Evolutionary conservation across 73 alveolate species (phyloP), one percentile per base, ranked within the genome.

Genomic region (Urostyla sp.): DNA sequence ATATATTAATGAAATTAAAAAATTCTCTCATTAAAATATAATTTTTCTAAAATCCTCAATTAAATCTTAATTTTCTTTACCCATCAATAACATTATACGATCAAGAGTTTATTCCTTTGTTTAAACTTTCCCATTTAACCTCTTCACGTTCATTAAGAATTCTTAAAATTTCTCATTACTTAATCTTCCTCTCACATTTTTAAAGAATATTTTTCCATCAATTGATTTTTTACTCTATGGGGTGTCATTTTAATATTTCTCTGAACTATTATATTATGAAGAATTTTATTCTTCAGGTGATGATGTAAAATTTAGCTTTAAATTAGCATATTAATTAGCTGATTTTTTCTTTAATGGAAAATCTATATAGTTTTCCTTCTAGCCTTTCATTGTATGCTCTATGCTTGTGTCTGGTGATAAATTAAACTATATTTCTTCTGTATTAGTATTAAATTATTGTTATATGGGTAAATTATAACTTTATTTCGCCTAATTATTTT

Each of bases 191-290:
- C 36, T 59, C 38, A 59, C 77, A 37, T 59, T 59, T 34, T 59
- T 59, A 23, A 59, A 59, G 58, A 59, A 59, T 8, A 59, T 37
- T 23, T 59, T 59, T 7, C 77, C 59, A 6, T 59, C 77, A 35
- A 44, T n/a, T 20, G 57, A 24, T 8, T 24, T 30, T 31, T 38
- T 5, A 8, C 20, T 34, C 34, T 31, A 59, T 35, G 23, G 13
- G 23, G 57, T 34, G 23, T 59, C 23, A 35, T 30, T 59, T 59
- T 38, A 20, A 7, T 4, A 37, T 7, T 21, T 28, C 36, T 35
- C 34, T 28, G 31, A 34, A n/a, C n/a, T n/a, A n/a, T n/a, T n/a
- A n/a, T n/a, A n/a, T n/a, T n/a, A n/a, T n/a, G n/a, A n/a, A n/a
- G n/a, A n/a, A n/a, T n/a, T n/a, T n/a, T n/a, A n/a, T n/a, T n/a